Evolutionary conservation across 257 asterid species (phyloP), one percentile per base, ranked within the genome.

Genomic region (Solanum habrochaites): DNA sequence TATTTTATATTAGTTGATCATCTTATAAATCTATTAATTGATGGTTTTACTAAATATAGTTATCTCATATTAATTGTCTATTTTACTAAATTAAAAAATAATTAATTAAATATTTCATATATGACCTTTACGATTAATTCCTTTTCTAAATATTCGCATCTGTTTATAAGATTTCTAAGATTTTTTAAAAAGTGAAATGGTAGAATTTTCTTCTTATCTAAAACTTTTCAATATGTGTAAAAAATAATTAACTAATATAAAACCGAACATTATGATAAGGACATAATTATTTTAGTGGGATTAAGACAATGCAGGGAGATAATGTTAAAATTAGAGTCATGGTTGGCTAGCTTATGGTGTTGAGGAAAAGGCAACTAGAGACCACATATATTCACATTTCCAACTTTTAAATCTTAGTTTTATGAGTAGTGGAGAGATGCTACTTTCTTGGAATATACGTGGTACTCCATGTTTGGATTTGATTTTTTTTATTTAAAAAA

Each of bases 281-380:
- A 92, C 86, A 40, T 66, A 20, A 87, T 37, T 74, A 32, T 15
- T 37, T 77, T 80, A 77, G 83, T 85, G 89, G 89, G 88, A 66
- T 66, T 74, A 37, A 58, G 86, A 78, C 62, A n/a, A 72, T 73
- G 88, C 88, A 90, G 85, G 85, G 45, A 52, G 56, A 58, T 67
- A 66, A 77, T 72, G 86, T 85, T 70, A 83, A 27, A 62, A n/a
- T 62, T 62, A 23, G 32, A 62, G 31, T 62, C 70, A 62, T 62
- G 70, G 3, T 62, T 62, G 70, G 31, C 32, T 62, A 62, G 31
- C 5, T 42, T 12, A 64, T 72, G 58, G 86, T 78, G 87, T 83
- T 47, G 25, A 52, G 71, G 87, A 86, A 80, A 87, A 86, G 88
- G 69, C 89, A 89, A 89, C 85, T 86, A 56, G 62, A 64, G 45